Percentiles rank a stretch among this genome's conserved stretches.
These are phyloP conservation scores for Lodderomyces pseudojiufengensis DNA, from an alignment of 1,139 yeast genomes.

Conservation along the genomic window DNA sequence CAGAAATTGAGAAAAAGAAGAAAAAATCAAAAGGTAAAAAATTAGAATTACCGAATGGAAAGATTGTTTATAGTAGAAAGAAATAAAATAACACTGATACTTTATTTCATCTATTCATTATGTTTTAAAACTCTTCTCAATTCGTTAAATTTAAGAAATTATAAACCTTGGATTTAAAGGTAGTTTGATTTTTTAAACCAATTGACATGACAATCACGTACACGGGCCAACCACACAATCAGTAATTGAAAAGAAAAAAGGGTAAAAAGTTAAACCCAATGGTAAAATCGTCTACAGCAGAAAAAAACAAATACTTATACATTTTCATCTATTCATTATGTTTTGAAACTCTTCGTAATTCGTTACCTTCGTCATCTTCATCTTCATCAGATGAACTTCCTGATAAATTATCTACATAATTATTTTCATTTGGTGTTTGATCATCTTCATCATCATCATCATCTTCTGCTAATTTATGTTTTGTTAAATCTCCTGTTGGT, in stretches of 20 bases:
- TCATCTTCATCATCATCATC: conserved; percentile 26
- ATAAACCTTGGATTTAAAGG: no score
- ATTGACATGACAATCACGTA: no score
- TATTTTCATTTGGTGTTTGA: conserved; percentile 22
- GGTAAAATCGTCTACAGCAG: no score
- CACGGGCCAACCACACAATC: no score
- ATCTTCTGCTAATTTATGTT: conserved; percentile 15
- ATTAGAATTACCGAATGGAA: conserved; percentile 56
- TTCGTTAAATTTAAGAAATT: no score
- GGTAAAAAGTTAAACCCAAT: no score
- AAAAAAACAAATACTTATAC: no score
- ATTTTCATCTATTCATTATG: conserved; percentile 26
- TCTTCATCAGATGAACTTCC: conserved; percentile 37
- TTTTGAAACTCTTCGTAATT: conserved; percentile 38
- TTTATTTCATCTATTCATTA: no score
- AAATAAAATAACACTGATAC: conserved; percentile 12
- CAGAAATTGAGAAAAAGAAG: conserved; percentile 21
- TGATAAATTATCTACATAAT: conserved; percentile 35
- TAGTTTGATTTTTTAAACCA: no score
- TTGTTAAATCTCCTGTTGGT: conserved; percentile 17
- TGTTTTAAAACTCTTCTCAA: conserved; percentile 42
- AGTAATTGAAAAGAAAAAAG: no score
- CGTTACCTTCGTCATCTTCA: conserved; percentile 21
- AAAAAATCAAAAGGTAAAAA: conserved; percentile 41
- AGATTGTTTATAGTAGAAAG: conserved; percentile 48